A percentile compares a stretch with the other conserved stretches of the same genome.
phyloP scores from a whole-genome alignment of 345 rosid species.

The Bruguiera sexangula region DNA sequence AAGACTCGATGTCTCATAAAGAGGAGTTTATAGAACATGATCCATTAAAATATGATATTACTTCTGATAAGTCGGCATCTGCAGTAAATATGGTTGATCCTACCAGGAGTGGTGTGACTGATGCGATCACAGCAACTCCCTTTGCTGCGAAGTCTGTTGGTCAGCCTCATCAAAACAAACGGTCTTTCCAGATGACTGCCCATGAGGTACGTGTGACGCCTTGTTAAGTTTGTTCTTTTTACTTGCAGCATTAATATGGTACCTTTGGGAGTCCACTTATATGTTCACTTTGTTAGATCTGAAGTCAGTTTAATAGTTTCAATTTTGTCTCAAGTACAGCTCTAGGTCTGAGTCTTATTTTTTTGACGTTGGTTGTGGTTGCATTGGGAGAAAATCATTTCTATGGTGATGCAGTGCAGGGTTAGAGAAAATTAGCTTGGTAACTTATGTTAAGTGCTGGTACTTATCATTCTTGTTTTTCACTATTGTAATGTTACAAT shows the following conservation, averaged over 20 bases:
- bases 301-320: neutral
- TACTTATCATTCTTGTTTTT: neutral
- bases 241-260: neutral
- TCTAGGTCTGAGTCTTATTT: no score
- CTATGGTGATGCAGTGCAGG: neutral
- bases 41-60: slow-evolving; percentile 15
- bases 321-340: neutral
- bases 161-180: slow-evolving; percentile 33
- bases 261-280: neutral
- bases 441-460: neutral
- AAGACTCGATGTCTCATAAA: slow-evolving; percentile 30
- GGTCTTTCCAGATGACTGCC: slow-evolving; percentile 66
- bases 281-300: no score
- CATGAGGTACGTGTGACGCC: slow-evolving; percentile 46
- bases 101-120: slow-evolving; percentile 26
- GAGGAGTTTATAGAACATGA: slow-evolving; percentile 24
- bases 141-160: slow-evolving; percentile 30
- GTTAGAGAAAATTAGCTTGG: neutral
- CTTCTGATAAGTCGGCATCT: slow-evolving; percentile 28
- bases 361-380: neutral
- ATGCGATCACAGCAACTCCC: slow-evolving; percentile 27
- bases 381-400: neutral
- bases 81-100: slow-evolving; percentile 29
- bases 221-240: neutral
- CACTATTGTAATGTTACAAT: neutral